Evolutionary conservation across 352 stramenopile species (phyloP), one percentile per base, ranked within the genome.

Genomic region (Blastocystis sp.): DNA sequence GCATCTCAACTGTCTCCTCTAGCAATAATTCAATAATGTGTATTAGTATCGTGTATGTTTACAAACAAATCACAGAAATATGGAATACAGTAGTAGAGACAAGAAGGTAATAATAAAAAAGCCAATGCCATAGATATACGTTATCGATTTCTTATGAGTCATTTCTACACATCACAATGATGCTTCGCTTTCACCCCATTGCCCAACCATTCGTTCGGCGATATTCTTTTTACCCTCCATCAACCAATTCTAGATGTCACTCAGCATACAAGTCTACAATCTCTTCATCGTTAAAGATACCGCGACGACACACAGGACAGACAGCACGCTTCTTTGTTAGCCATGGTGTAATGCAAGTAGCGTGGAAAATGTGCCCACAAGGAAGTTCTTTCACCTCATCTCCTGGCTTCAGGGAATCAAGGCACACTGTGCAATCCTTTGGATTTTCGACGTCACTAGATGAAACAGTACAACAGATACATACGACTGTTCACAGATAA

Each of bases 41-140:
- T 59, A 59, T 59, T n/a, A 59, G 13, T 59, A n/a, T 59, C 50
- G 11, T 59, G 50, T 59, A n/a, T 59, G 11, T 59, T 59, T n/a
- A 85, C 73, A 85, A 85, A 85, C 73, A 85, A 1, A 6, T 37
- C 47, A 85, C 50, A 85, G 26, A 41, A 47, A 68, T 16, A 85
- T 18, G 20, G 20, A 16, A 85, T 69, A 85, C 20, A 85, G 8
- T 6, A 85, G 16, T 53, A 53, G 53, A 30, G 73, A 66, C 37
- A 85, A 37, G 26, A 85, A 7, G 7, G 63, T 55, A 50, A 69
- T 24, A 20, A 85, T 24, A n/a, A 85, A 85, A 53, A 85, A 85
- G 24, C 54, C 11, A 3, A 85, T 65, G 13, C 47, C 39, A 53
- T 85, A 85, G 43, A 85, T 18, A 34, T 85, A 85, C 13, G 47